Percentiles rank a stretch among this genome's conserved stretches.
phyloP scores from a whole-genome alignment of 768 basidiomycete genomes.

The Naematelia aurantialba region DNA sequence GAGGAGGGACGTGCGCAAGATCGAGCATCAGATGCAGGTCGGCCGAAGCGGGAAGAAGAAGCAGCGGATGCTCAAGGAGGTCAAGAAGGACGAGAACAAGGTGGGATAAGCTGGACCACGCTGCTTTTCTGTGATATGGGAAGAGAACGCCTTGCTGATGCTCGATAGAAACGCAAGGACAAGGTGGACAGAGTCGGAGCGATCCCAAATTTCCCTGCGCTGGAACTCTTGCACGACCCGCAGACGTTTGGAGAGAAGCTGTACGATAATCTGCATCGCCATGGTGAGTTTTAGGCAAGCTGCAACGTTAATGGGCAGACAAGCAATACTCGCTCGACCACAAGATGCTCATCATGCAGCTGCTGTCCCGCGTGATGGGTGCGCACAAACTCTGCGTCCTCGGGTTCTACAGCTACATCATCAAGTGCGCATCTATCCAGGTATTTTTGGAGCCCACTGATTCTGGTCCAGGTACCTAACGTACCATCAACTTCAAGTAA shows the following conservation, averaged over 20 bases:
- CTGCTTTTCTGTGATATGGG: background rate
- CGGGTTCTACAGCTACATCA: constrained; percentile 90
- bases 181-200: constrained; percentile 50
- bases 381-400: constrained; percentile 88
- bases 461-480: constrained; percentile 67
- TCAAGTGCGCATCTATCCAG: constrained; percentile 52
- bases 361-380: constrained; percentile 89
- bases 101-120: constrained; percentile 54
- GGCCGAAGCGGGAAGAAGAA: constrained; percentile 66
- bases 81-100: constrained; percentile 68
- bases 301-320: constrained; percentile 54
- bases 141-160: constrained; percentile 5
- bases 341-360: constrained; percentile 94
- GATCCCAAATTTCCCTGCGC: constrained; percentile 73
- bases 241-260: constrained; percentile 93
- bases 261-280: constrained; percentile 72
- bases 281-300: constrained; percentile 51
- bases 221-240: constrained; percentile 89
- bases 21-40: constrained; percentile 60
- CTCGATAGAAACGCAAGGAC: constrained; percentile 48
- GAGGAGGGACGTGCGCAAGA: constrained; percentile 64
- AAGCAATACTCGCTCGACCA: constrained; percentile 95
- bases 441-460: constrained; percentile 1
- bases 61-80: constrained; percentile 55
- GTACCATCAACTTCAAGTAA: constrained; percentile 85